A percentile compares a stretch with the other conserved stretches of the same genome.
These are phyloP conservation scores for Heterobasidion occidentale DNA, from an alignment of 1,284 basidiomycete genomes.

Conservation along the genomic window DNA sequence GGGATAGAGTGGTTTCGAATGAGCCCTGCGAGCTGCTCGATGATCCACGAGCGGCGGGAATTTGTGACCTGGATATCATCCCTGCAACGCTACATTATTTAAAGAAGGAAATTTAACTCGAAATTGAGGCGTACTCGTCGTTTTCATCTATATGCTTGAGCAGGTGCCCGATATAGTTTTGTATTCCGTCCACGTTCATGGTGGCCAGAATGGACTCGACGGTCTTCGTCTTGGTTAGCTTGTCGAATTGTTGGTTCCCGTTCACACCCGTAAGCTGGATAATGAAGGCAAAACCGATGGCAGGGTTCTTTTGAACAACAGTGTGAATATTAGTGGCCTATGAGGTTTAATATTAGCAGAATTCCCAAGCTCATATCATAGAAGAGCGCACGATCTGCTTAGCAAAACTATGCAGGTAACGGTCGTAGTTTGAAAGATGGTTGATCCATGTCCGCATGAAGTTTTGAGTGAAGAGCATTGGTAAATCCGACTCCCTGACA, in stretches of 20 bases:
- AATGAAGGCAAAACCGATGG: constrained; percentile 80
- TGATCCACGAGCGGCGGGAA: constrained; percentile 69
- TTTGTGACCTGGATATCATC: constrained; percentile 39
- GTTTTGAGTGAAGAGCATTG: constrained; percentile 90
- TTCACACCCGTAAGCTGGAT: constrained; percentile 83
- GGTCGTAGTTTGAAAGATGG: constrained; percentile 82
- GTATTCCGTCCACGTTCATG: constrained; percentile 72
- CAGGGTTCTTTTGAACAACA: constrained; percentile 71
- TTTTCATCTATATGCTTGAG: constrained; percentile 53
- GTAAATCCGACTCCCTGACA: constrained; percentile 59
- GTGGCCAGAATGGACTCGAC: constrained; percentile 79
- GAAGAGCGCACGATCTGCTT: constrained; percentile 56
- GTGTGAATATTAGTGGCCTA: constrained; percentile 72
- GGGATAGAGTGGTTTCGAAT: constrained; percentile 78
- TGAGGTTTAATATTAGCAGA: constrained; percentile 5
- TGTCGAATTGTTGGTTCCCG: constrained; percentile 87
- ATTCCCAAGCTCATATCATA: constrained; percentile 1
- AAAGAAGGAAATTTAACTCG: neutral
- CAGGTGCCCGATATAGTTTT: constrained; percentile 72
- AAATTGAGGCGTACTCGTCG: constrained; percentile 29
- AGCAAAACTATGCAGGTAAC: constrained; percentile 86
- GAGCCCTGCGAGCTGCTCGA: constrained; percentile 80
- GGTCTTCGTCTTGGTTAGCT: constrained; percentile 88
- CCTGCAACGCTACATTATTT: constrained; percentile 22
- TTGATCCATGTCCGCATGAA: constrained; percentile 98